Evolutionary conservation across 2,329 filamentous ascomycete genomes (phyloP).

Genomic region (Colletotrichum sp.): DNA sequence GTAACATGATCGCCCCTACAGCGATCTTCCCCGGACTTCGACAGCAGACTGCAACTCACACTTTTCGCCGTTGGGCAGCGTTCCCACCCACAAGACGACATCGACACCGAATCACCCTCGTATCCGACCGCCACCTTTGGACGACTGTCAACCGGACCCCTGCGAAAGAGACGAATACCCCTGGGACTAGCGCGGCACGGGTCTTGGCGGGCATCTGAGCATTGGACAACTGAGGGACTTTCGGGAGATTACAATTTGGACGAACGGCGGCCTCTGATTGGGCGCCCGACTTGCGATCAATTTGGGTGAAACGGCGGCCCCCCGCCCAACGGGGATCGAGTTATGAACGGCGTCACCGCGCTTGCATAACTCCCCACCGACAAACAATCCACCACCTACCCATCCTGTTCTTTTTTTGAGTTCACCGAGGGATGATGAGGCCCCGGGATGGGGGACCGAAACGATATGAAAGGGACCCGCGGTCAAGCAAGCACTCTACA

Average conservation of each 20-base stretch:
- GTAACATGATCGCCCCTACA: neutral
- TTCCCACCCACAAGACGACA: neutral
- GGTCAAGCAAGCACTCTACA: neutral
- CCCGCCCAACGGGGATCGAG: neutral
- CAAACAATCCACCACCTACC: neutral
- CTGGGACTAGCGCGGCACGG: neutral
- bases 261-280: neutral
- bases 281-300: neutral
- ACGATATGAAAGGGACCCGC: neutral
- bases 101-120: neutral
- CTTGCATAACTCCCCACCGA: neutral
- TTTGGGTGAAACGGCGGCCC: conserved; percentile 13
- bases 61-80: neutral
- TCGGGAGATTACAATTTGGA: conserved; percentile 15
- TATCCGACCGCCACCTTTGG: neutral
- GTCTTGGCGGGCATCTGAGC: neutral
- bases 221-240: conserved; percentile 11
- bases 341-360: neutral
- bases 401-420: neutral
- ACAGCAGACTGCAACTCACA: neutral
- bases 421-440: neutral
- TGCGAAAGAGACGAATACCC: neutral
- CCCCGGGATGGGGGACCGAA: neutral
- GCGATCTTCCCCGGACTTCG: neutral
- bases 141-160: neutral